phyloP scores from a whole-genome alignment of 2,329 filamentous ascomycete species.

The Penicillium freii region DNA sequence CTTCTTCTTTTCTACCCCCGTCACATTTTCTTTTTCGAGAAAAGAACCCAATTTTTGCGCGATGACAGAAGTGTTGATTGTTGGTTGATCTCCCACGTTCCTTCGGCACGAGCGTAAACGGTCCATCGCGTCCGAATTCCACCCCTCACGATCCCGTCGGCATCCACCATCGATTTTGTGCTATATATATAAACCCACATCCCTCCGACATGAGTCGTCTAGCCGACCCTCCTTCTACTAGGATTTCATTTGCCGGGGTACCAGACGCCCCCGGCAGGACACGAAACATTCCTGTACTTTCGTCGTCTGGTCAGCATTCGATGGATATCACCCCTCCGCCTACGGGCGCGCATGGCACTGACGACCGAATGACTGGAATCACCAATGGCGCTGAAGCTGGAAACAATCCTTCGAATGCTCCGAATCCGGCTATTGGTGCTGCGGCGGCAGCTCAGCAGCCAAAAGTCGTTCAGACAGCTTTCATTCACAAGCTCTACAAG shows the following conservation, averaged over 20 bases:
- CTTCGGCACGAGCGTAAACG: slow-evolving; percentile 27
- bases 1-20: neutral
- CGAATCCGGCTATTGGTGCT: slow-evolving; percentile 42
- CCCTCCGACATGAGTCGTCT: slow-evolving; percentile 40
- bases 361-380: slow-evolving; percentile 44
- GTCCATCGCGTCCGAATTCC: slow-evolving; percentile 18
- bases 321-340: slow-evolving; percentile 56
- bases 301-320: slow-evolving; percentile 42
- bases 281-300: slow-evolving; percentile 52
- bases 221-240: slow-evolving; percentile 39
- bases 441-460: slow-evolving; percentile 72
- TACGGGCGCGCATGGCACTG: slow-evolving; percentile 50
- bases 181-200: neutral
- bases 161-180: slow-evolving; percentile 7
- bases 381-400: slow-evolving; percentile 36
- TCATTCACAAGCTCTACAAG: slow-evolving; percentile 99
- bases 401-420: slow-evolving; percentile 28
- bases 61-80: slow-evolving; percentile 30
- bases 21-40: neutral
- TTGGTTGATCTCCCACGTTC: slow-evolving; percentile 36
- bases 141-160: slow-evolving; percentile 13
- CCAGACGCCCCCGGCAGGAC: slow-evolving; percentile 46
- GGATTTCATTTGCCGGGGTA: slow-evolving; percentile 47
- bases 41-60: slow-evolving; percentile 13
- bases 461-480: slow-evolving; percentile 97